These are phyloP conservation scores for Cyberlindnera meyerae DNA, from an alignment of 805 yeast species.

Conservation along the genomic window DNA sequence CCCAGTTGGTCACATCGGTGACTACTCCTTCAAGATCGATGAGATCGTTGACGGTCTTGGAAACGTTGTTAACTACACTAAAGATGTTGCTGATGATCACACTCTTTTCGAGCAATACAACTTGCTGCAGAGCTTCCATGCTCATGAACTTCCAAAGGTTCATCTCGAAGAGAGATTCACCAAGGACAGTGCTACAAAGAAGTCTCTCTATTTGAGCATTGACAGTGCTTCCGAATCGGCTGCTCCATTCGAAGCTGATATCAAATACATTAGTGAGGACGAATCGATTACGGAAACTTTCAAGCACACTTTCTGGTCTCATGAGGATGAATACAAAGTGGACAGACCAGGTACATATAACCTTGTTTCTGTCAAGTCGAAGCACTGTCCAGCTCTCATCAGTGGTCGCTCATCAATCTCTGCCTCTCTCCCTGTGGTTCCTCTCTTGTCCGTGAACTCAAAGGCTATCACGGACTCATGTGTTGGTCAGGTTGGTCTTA, in stretches of 20 bases:
- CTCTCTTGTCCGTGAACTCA: slow-evolving; percentile 38
- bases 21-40: slow-evolving; percentile 50
- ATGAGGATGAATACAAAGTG: slow-evolving; percentile 33
- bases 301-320: slow-evolving; percentile 25
- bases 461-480: slow-evolving; percentile 73
- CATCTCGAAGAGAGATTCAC: slow-evolving; percentile 39
- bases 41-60: slow-evolving; percentile 66
- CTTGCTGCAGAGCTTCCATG: slow-evolving; percentile 41
- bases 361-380: slow-evolving; percentile 50
- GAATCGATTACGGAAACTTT: slow-evolving; percentile 18
- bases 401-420: slow-evolving; percentile 48
- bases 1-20: slow-evolving; percentile 41
- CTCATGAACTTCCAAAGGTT: slow-evolving; percentile 53
- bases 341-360: slow-evolving; percentile 63
- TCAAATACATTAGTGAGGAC: slow-evolving; percentile 28
- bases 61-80: slow-evolving; percentile 42
- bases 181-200: slow-evolving; percentile 33
- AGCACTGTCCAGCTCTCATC: slow-evolving; percentile 63
- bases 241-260: slow-evolving; percentile 32
- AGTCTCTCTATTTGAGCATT: slow-evolving; percentile 30
- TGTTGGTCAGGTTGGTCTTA: slow-evolving; percentile 86
- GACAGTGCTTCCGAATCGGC: slow-evolving; percentile 27
- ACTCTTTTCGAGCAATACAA: slow-evolving; percentile 28
- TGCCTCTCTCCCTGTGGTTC: slow-evolving; percentile 56
- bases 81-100: slow-evolving; percentile 25